A percentile compares a stretch with the other conserved stretches of the same genome.
Conservation (phyloP, 306 rosid genomes). For the Vigna nakashimae region DNA sequence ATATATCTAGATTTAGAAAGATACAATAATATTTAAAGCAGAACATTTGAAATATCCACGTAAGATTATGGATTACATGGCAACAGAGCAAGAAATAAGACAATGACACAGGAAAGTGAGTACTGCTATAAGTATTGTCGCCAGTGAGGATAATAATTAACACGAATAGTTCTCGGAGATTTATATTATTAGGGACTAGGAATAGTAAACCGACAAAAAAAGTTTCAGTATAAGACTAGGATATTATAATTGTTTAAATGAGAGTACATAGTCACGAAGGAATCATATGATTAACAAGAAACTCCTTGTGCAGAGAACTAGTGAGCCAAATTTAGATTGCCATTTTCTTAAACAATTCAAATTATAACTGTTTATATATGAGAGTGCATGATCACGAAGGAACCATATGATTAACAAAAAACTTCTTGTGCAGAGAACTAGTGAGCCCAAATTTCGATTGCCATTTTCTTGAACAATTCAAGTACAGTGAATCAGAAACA, state of each 20-base stretch:
- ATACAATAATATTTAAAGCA: conserved; percentile 8
- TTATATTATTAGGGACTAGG: not conserved
- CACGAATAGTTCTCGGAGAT: not conserved
- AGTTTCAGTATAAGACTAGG: conserved; percentile 5
- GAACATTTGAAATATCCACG: conserved; percentile 15
- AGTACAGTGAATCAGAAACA: conserved; percentile 39
- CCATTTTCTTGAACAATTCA: conserved; percentile 14
- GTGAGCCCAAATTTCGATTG: conserved; percentile 15
- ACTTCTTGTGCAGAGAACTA: conserved; percentile 2
- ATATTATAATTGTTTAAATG: not conserved
- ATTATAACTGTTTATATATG: not conserved
- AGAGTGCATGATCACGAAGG: not conserved
- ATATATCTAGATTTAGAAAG: conserved; percentile 35
- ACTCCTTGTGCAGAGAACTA: conserved; percentile 3
- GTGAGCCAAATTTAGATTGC: conserved; percentile 15
- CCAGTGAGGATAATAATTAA: conserved; percentile 1
- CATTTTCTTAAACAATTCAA: conserved; percentile 15
- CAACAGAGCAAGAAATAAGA: conserved; percentile 33
- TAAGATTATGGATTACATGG: conserved; percentile 22
- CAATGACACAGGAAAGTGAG: conserved; percentile 9
- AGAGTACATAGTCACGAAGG: not conserved
- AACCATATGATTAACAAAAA: not conserved
- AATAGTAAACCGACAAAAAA: conserved; percentile 24
- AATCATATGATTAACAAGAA: not conserved
- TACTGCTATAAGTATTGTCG: conserved; percentile 5